phyloP scores from a whole-genome alignment of 164 flowering plant species.

The Paratinospora sagittata region DNA sequence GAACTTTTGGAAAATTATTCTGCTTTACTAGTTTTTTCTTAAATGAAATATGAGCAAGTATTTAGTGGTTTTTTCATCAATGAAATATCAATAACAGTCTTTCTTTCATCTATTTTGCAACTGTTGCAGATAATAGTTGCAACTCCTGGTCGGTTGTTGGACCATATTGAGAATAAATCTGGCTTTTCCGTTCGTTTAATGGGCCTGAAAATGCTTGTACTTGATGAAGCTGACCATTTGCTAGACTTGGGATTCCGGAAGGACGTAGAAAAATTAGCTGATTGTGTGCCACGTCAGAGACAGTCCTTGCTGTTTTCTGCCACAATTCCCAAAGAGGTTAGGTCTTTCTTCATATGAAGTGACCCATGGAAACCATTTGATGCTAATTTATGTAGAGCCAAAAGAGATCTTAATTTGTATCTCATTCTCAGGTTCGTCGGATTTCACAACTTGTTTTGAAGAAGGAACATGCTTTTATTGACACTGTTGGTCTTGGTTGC shows the following conservation, averaged over 20 bases:
- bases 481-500: slow-evolving; percentile 62
- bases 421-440: slow-evolving; percentile 65
- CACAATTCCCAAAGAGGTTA: slow-evolving; percentile 87
- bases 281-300: slow-evolving; percentile 87
- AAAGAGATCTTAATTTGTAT: neutral
- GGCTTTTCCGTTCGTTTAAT: slow-evolving; percentile 76
- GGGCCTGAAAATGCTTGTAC: slow-evolving; percentile 77
- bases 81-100: neutral
- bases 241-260: slow-evolving; percentile 89
- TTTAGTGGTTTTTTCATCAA: neutral
- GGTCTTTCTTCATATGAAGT: no score
- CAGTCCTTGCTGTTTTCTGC: slow-evolving; percentile 91
- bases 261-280: slow-evolving; percentile 86
- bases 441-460: slow-evolving; percentile 87
- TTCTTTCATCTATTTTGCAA: neutral
- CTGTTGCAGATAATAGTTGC: slow-evolving; percentile 80
- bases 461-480: slow-evolving; percentile 69
- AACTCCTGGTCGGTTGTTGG: slow-evolving; percentile 95
- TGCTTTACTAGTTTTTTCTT: neutral
- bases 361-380: no score
- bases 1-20: no score
- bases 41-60: neutral
- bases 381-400: neutral
- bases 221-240: slow-evolving; percentile 94
- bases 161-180: slow-evolving; percentile 82